Evolutionary conservation across 75 land plant species (phyloP).

Genomic region (Pseudotsuga menziesii): DNA sequence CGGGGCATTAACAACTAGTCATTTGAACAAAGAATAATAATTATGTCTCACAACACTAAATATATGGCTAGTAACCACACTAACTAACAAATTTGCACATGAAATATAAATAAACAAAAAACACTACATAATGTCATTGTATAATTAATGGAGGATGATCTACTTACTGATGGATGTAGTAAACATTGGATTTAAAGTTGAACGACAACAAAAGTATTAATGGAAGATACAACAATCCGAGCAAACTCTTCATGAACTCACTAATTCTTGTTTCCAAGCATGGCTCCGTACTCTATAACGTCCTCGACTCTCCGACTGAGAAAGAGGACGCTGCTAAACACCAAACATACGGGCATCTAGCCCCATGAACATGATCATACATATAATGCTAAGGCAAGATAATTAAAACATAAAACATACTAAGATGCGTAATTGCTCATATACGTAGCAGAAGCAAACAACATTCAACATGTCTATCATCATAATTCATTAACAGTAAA

Average conservation of each 20-base stretch:
- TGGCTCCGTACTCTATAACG: slow-evolving; percentile 89
- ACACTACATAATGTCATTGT: background rate
- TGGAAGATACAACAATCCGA: slow-evolving; percentile 81
- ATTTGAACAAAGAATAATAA: background rate
- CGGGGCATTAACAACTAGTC: too few species aligned
- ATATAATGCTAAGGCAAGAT: too few species aligned
- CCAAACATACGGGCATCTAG: too few species aligned
- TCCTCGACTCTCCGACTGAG: too few species aligned
- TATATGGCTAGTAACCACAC: background rate
- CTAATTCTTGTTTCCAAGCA: slow-evolving; percentile 95
- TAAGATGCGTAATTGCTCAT: too few species aligned
- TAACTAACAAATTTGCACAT: background rate
- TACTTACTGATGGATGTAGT: slow-evolving; percentile 76
- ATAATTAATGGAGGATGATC: background rate
- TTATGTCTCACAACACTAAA: background rate
- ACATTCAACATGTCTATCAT: too few species aligned
- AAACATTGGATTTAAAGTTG: slow-evolving; percentile 86
- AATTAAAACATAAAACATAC: too few species aligned
- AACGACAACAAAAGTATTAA: slow-evolving; percentile 78
- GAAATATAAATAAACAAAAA: background rate
- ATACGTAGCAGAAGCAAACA: too few species aligned
- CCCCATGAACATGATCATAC: too few species aligned
- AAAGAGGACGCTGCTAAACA: too few species aligned
- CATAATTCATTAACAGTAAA: too few species aligned
- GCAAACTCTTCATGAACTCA: slow-evolving; percentile 98